phyloP scores from a whole-genome alignment of 2,329 filamentous ascomycete species.

The Arachnomyces sp. region DNA sequence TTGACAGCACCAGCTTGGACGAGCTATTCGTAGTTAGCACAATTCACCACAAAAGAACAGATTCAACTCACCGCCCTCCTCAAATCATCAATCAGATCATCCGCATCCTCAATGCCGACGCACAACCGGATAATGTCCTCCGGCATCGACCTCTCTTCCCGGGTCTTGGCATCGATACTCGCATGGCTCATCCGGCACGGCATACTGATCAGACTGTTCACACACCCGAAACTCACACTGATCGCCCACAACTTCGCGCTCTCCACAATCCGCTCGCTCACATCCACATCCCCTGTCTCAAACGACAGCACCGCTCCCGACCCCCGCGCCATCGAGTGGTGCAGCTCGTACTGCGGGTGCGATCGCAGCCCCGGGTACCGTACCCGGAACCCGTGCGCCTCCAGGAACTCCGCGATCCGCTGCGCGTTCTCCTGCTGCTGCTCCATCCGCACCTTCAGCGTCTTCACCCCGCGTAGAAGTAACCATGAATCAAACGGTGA shows the following conservation, averaged over 20 bases:
- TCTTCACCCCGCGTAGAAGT: slow-evolving; percentile 91
- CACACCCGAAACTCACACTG: slow-evolving; percentile 93
- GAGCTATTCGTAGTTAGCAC: slow-evolving; percentile 45
- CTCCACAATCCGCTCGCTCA: slow-evolving; percentile 91
- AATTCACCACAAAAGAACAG: slow-evolving; percentile 17
- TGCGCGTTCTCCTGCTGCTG: slow-evolving; percentile 93
- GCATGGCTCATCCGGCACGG: slow-evolving; percentile 99
- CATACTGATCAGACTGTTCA: slow-evolving; percentile 98
- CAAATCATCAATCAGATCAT: slow-evolving; percentile 88
- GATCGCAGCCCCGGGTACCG: slow-evolving; percentile 90
- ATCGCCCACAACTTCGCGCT: slow-evolving; percentile 87
- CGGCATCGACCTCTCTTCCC: slow-evolving; percentile 80
- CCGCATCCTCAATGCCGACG: slow-evolving; percentile 88
- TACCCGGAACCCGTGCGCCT: slow-evolving; percentile 84
- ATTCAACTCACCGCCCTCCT: slow-evolving; percentile 65
- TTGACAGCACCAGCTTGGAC: slow-evolving; percentile 91
- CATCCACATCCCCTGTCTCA: slow-evolving; percentile 75
- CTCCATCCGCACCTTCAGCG: slow-evolving; percentile 94
- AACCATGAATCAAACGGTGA: slow-evolving; percentile 95
- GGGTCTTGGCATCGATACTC: slow-evolving; percentile 91
- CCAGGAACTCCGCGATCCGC: slow-evolving; percentile 83
- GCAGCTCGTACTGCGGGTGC: slow-evolving; percentile 91
- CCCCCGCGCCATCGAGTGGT: slow-evolving; percentile 90
- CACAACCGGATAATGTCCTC: slow-evolving; percentile 95
- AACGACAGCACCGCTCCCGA: slow-evolving; percentile 92